Base-by-base conservation (phyloP, 495 filamentous ascomycete genomes). In the Penicillium odoratum region DNA sequence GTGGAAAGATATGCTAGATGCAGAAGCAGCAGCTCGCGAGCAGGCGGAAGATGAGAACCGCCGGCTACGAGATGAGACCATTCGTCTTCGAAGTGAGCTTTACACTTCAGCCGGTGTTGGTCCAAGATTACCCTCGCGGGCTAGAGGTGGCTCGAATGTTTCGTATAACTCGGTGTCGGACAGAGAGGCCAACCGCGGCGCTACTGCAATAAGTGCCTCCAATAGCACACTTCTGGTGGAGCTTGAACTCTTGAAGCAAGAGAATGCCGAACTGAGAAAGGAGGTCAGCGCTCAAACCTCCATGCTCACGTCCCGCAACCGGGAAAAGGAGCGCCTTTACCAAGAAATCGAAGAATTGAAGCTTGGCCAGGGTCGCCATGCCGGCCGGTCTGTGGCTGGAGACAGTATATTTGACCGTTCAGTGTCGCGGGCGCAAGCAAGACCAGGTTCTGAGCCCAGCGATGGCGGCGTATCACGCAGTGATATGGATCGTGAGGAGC, bases 301-400 rank as follows among this genome's bases (percentile, higher is more conserved):
- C 0, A 98, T 98, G 93, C 84, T 98, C 7, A 97, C 95, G 5
- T 97, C 94, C 33, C 83, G 94, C 7, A 97, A 98, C 63, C 85
- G 91, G 33, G 94, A 98, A 69, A 93, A 94, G 66, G 93, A 97
- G 63, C 87, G 92, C 4, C 79, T 98, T 15, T 95, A 97, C 66
- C 90, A 96, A 58, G 94, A 98, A 67, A 98, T 97, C 45, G 94
- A 98, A 74, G 92, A 97, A 53, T 81, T 98, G 48, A 98, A 98
- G 68, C 83, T 98, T 57, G 84, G 86, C 4, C 86, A 91, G 58
- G 85, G 91, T 13, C 84, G 88, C 47, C 87, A 88, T 58, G 78
- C 76, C 29, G 73, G 70, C 34, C 78, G 82, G 43, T 88, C 85
- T 3, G 70, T 92, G 15, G 85, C 93, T 8, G 88, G 92, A 15